Conservation (phyloP, 768 basidiomycete genomes). For the Coprinopsis strossmayeri region DNA sequence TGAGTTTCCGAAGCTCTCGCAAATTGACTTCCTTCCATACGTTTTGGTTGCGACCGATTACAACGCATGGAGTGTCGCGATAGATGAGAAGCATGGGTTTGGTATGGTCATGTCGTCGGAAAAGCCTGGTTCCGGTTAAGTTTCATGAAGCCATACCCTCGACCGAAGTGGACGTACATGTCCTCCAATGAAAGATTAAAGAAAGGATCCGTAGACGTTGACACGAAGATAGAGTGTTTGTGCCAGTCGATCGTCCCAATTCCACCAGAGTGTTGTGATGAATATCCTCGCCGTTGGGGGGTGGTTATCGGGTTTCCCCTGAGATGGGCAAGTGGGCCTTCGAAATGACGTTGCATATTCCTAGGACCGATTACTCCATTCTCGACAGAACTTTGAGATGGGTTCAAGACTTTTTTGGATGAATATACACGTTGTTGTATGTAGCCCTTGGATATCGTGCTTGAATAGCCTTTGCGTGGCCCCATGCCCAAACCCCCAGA, state of each 20-base stretch:
- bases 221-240: slow-evolving; percentile 59
- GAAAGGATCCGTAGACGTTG: slow-evolving; percentile 73
- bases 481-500: background rate
- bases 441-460: too few relatives aligned
- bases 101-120: slow-evolving; percentile 63
- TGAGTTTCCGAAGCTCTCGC: slow-evolving; percentile 37
- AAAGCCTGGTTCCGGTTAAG: slow-evolving; percentile 36
- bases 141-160: too few relatives aligned
- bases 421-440: too few relatives aligned
- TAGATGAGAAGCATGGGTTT: slow-evolving; percentile 81
- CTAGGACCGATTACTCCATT: too few relatives aligned
- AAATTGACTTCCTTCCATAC: slow-evolving; percentile 98
- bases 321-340: too few relatives aligned
- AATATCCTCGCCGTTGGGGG: background rate
- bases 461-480: too few relatives aligned
- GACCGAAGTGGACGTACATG: too few relatives aligned
- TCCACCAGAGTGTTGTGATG: background rate
- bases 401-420: too few relatives aligned
- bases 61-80: slow-evolving; percentile 80
- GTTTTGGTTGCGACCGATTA: slow-evolving; percentile 95
- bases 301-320: too few relatives aligned
- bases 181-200: slow-evolving; percentile 91
- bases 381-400: too few relatives aligned
- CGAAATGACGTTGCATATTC: too few relatives aligned
- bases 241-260: slow-evolving; percentile 15